Conservation (phyloP, 306 rosid species). For the Quercus gilva region DNA sequence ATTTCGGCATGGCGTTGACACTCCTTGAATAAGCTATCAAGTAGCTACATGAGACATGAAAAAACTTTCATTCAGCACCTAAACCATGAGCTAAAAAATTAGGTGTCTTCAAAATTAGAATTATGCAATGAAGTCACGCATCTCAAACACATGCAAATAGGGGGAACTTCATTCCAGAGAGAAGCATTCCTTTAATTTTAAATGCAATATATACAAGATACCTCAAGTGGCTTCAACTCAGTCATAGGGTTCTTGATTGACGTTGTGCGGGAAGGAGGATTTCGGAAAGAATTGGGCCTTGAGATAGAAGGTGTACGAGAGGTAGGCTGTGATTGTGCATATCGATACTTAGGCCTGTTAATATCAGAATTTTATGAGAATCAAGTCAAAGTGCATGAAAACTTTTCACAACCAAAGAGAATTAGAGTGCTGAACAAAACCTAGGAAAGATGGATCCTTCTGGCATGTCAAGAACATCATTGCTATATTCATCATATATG, state of each 20-base stretch:
- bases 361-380: slow-evolving; percentile 24
- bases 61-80: slow-evolving; percentile 23
- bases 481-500: slow-evolving; percentile 90
- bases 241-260: slow-evolving; percentile 55
- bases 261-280: slow-evolving; percentile 45
- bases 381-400: not conserved
- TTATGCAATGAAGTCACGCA: not conserved
- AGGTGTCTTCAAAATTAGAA: not conserved
- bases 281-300: slow-evolving; percentile 49
- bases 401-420: slow-evolving; percentile 5
- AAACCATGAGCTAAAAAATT: slow-evolving; percentile 5
- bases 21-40: slow-evolving; percentile 67
- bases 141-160: not conserved
- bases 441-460: slow-evolving; percentile 98
- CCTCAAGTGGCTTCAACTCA: slow-evolving; percentile 86
- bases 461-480: slow-evolving; percentile 87
- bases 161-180: not conserved
- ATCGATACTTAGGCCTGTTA: slow-evolving; percentile 57
- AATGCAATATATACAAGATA: slow-evolving; percentile 24
- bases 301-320: slow-evolving; percentile 45
- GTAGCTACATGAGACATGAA: slow-evolving; percentile 48
- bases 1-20: slow-evolving; percentile 52
- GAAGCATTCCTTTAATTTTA: not conserved
- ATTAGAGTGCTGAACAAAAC: slow-evolving; percentile 38
- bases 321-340: not conserved